phyloP scores from a whole-genome alignment of 129 eudicot genomes.

The Glebionis coronaria region DNA sequence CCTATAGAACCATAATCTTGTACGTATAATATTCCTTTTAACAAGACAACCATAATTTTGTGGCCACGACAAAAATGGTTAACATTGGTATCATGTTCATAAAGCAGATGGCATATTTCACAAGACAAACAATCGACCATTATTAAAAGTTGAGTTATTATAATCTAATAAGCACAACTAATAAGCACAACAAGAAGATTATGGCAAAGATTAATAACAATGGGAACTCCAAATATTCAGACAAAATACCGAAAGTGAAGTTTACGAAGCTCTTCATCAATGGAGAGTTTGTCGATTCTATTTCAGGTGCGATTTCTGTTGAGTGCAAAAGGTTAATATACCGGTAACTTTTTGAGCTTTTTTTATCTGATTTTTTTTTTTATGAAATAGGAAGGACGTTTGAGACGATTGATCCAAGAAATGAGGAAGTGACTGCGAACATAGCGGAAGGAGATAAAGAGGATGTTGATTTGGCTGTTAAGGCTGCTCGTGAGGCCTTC shows the following conservation, averaged over 20 bases:
- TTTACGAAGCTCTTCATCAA: constrained; percentile 75
- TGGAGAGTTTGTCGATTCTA: constrained; percentile 62
- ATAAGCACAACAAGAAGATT: not conserved
- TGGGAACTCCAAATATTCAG: constrained; percentile 22
- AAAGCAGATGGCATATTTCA: no score
- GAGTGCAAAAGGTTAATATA: no score
- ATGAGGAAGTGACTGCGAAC: constrained; percentile 57
- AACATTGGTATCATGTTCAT: no score
- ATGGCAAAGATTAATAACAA: constrained; percentile 34
- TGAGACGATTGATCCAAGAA: constrained; percentile 83
- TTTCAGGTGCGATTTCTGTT: constrained; percentile 13
- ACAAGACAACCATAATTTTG: no score
- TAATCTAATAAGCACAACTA: not conserved
- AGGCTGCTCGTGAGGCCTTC: constrained; percentile 85
- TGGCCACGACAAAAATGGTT: no score
- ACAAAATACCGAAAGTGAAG: constrained; percentile 53
- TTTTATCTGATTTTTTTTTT: not conserved
- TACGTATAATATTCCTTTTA: no score
- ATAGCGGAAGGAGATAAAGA: constrained; percentile 69
- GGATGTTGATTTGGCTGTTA: constrained; percentile 86
- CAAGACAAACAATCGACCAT: not conserved
- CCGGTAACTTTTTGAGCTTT: no score
- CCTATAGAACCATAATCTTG: no score
- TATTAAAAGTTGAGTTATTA: not conserved
- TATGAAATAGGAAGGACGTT: constrained; percentile 58